A percentile compares a stretch with the other conserved stretches of the same genome.
These are phyloP conservation scores for Insectozyma bohioensis DNA, from an alignment of 1,139 yeast genomes.

Conservation along the genomic window DNA sequence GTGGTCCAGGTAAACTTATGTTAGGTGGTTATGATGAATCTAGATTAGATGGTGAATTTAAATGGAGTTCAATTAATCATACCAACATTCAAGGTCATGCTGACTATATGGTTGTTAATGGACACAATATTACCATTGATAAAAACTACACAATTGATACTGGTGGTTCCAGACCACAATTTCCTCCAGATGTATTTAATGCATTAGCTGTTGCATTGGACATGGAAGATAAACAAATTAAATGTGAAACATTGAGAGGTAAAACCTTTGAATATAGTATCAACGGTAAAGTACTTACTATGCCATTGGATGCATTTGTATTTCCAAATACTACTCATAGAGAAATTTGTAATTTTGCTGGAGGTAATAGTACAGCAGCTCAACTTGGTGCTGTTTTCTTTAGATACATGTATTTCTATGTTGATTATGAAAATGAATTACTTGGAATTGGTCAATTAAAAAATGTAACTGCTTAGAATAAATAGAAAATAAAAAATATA, in stretches of 20 bases:
- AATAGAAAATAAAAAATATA: too few relatives aligned
- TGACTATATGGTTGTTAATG: neutral
- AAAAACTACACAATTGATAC: conserved; percentile 1
- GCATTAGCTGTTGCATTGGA: neutral
- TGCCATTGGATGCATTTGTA: conserved; percentile 6
- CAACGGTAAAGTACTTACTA: conserved; percentile 5
- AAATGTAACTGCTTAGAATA: conserved; percentile 26
- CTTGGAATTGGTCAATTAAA: conserved; percentile 4
- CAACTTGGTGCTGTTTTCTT: conserved; percentile 38
- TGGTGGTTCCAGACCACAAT: neutral
- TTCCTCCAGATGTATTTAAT: conserved; percentile 1
- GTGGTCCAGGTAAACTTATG: conserved; percentile 1
- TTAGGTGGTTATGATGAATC: conserved; percentile 9
- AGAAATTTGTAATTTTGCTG: neutral
- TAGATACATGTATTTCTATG: conserved; percentile 41
- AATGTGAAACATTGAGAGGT: conserved; percentile 3
- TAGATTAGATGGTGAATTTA: conserved; percentile 5
- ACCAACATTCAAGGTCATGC: conserved; percentile 2
- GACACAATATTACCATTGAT: conserved; percentile 2
- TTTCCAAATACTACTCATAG: neutral
- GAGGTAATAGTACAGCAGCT: neutral
- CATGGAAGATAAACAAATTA: neutral
- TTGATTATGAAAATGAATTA: conserved; percentile 15
- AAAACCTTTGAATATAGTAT: conserved; percentile 4
- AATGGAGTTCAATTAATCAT: conserved; percentile 4